Conservation (phyloP, 2,329 filamentous ascomycete genomes). For the Calonectria fujianensis region DNA sequence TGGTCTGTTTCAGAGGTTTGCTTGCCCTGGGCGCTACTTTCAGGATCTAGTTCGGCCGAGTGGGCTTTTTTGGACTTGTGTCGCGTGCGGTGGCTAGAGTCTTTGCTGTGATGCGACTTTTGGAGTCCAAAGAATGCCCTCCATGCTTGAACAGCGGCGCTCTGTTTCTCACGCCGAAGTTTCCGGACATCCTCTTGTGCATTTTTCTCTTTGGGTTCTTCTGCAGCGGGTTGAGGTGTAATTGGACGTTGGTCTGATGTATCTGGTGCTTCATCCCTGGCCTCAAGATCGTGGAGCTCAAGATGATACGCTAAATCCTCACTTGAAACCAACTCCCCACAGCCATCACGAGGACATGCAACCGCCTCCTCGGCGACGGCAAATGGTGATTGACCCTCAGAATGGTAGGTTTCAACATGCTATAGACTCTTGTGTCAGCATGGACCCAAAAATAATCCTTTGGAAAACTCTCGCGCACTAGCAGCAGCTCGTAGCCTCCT, state of each 20-base stretch:
- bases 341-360: slow-evolving; percentile 65
- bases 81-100: slow-evolving; percentile 47
- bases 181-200: slow-evolving; percentile 28
- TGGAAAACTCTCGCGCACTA: slow-evolving; percentile 54
- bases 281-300: slow-evolving; percentile 54
- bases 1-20: slow-evolving; percentile 23
- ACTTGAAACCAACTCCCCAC: slow-evolving; percentile 70
- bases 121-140: slow-evolving; percentile 47
- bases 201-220: background rate
- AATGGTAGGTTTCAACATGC: slow-evolving; percentile 57
- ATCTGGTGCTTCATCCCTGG: slow-evolving; percentile 43
- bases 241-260: slow-evolving; percentile 39
- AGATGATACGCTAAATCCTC: slow-evolving; percentile 53
- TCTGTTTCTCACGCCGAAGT: slow-evolving; percentile 43
- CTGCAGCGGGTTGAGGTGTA: slow-evolving; percentile 30
- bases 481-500: slow-evolving; percentile 60
- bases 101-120: slow-evolving; percentile 35
- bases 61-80: slow-evolving; percentile 50
- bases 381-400: slow-evolving; percentile 47
- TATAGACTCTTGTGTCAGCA: slow-evolving; percentile 45
- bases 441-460: slow-evolving; percentile 25
- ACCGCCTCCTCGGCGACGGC: slow-evolving; percentile 37
- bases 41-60: slow-evolving; percentile 31
- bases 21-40: slow-evolving; percentile 31
- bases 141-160: slow-evolving; percentile 49